These are phyloP conservation scores for Xylaria acuta DNA, from an alignment of 495 filamentous ascomycete genomes.

Conservation along the genomic window DNA sequence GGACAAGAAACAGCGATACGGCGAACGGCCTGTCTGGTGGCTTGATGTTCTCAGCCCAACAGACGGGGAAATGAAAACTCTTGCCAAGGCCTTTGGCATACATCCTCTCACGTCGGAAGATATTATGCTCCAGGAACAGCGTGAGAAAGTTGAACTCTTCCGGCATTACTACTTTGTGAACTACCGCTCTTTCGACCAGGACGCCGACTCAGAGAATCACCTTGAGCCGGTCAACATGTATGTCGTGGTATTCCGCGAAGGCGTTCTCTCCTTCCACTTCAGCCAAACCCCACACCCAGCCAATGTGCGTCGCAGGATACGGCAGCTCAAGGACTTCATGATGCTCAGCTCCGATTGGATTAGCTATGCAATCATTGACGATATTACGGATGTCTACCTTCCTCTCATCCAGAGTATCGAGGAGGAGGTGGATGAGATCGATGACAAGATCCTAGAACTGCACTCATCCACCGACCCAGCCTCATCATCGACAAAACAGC, in stretches of 20 bases:
- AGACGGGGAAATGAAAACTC: conserved; percentile 87
- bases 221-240: conserved; percentile 98
- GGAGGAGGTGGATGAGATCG: conserved; percentile 87
- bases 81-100: conserved; percentile 92
- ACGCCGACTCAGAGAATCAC: conserved; percentile 83
- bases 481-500: conserved; percentile 40
- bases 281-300: conserved; percentile 90
- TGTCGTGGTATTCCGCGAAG: conserved; percentile 94
- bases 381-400: conserved; percentile 94
- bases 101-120: conserved; percentile 95
- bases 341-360: conserved; percentile 96
- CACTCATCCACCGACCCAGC: conserved; percentile 62
- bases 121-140: conserved; percentile 94
- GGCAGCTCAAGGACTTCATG: conserved; percentile 93
- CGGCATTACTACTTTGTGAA: conserved; percentile 98
- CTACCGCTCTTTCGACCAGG: conserved; percentile 96
- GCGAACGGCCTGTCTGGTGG: conserved; percentile 94
- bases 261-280: conserved; percentile 95
- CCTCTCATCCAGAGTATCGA: conserved; percentile 90
- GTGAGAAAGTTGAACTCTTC: conserved; percentile 98
- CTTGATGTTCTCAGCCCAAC: conserved; percentile 90
- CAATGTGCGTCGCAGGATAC: conserved; percentile 90
- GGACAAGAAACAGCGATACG: conserved; percentile 69
- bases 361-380: conserved; percentile 95
- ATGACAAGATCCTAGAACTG: conserved; percentile 78